Conservation (phyloP, 2,329 filamentous ascomycete genomes). For the Ustulina deusta region DNA sequence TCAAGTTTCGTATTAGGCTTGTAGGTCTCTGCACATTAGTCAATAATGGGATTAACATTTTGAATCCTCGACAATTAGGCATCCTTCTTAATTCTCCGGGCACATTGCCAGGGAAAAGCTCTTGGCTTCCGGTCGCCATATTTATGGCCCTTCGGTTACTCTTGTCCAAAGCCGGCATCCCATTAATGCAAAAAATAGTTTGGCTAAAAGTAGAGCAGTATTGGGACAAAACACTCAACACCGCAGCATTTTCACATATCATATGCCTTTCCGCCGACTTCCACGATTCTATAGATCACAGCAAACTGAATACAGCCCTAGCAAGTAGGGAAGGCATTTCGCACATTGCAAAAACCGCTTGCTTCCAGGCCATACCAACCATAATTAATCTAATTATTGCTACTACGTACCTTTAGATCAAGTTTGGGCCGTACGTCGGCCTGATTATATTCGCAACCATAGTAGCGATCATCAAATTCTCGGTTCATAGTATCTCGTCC, state of each 20-base stretch:
- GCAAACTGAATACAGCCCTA: too few species aligned
- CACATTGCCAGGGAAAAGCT: background rate
- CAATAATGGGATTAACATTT: background rate
- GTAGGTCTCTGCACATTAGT: background rate
- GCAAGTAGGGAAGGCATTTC: too few species aligned
- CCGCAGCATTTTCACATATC: background rate
- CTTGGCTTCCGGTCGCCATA: background rate
- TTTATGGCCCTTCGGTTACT: background rate
- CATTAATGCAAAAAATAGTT: background rate
- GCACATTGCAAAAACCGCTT: too few species aligned
- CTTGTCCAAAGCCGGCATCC: background rate
- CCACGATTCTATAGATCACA: too few species aligned
- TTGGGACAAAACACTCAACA: background rate
- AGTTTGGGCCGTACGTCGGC: too few species aligned
- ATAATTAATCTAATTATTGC: too few species aligned
- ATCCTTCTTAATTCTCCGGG: background rate
- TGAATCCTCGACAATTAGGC: background rate
- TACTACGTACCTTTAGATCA: too few species aligned
- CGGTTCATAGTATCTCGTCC: too few species aligned
- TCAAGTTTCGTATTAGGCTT: background rate
- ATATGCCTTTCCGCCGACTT: too few species aligned
- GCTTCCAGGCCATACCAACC: too few species aligned
- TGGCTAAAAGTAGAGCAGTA: background rate
- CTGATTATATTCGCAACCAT: too few species aligned
- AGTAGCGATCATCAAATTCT: too few species aligned